Conservation (phyloP, 2,329 filamentous ascomycete genomes). For the Aspergillus pseudoterreus region DNA sequence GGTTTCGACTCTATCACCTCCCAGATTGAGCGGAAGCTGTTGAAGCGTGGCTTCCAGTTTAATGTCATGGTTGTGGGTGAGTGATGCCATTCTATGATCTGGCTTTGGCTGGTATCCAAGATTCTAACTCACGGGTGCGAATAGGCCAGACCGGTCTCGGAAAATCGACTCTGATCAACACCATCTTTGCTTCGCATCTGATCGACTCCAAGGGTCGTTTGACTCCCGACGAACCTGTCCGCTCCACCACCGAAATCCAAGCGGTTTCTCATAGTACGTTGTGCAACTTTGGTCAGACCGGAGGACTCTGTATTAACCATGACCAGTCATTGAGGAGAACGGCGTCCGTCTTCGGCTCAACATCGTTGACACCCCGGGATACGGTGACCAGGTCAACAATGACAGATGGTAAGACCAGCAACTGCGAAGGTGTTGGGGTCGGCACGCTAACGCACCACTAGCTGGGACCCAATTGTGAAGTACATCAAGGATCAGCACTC, state of each 20-base stretch:
- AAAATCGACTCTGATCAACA: conserved; percentile 99
- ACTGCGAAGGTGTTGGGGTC: not conserved
- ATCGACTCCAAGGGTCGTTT: conserved; percentile 98
- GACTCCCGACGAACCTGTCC: conserved; percentile 85
- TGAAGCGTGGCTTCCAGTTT: conserved; percentile 99
- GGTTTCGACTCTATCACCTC: conserved; percentile 99
- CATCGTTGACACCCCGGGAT: conserved; percentile 98
- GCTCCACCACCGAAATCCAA: conserved; percentile 96
- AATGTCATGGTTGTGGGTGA: conserved; percentile 98
- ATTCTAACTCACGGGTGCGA: conserved; percentile 7
- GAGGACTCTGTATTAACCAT: conserved; percentile 15
- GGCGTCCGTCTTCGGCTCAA: conserved; percentile 95
- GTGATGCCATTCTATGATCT: conserved; percentile 38
- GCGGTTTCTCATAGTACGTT: conserved; percentile 78
- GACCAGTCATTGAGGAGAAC: conserved; percentile 88
- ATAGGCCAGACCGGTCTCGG: conserved; percentile 95
- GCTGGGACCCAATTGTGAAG: conserved; percentile 99
- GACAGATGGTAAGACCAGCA: conserved; percentile 68
- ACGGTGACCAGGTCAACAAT: conserved; percentile 98
- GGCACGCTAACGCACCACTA: conserved; percentile 26
- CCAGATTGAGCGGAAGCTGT: conserved; percentile 98
- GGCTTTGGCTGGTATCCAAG: not conserved
- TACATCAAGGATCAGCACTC: conserved; percentile 99
- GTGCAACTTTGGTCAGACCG: not conserved
- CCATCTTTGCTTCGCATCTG: conserved; percentile 98